Evolutionary conservation across 2,329 filamentous ascomycete species (phyloP).

Genomic region (Paramyrothecium sp.): DNA sequence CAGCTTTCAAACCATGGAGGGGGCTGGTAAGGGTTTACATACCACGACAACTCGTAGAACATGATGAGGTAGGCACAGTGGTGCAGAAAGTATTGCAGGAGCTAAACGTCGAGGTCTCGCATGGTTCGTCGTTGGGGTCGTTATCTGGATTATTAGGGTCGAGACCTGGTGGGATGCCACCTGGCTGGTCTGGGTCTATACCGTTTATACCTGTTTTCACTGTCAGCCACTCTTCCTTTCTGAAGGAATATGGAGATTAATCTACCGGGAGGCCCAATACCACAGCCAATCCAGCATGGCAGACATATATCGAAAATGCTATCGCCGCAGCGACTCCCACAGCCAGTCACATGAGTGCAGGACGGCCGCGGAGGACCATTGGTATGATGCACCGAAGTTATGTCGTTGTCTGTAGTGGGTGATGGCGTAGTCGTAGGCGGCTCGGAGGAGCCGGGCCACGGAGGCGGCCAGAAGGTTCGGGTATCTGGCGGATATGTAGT

Average conservation of each 20-base stretch:
- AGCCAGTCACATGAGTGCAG: background rate
- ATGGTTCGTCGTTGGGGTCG: background rate
- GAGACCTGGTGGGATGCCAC: background rate
- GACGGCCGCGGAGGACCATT: background rate
- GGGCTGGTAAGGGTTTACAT: too few relatives aligned
- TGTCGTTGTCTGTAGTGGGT: background rate
- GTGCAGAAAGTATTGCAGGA: background rate
- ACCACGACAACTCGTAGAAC: slow-evolving; percentile 1
- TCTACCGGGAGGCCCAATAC: too few relatives aligned
- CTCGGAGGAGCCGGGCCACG: background rate
- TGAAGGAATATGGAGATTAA: too few relatives aligned
- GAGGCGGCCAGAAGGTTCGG: background rate
- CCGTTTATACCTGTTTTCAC: too few relatives aligned
- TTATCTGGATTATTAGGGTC: background rate
- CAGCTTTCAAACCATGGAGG: too few relatives aligned
- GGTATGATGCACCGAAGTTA: background rate
- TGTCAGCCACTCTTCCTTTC: background rate
- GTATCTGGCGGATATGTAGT: background rate
- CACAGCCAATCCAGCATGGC: background rate
- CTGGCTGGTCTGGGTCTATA: too few relatives aligned
- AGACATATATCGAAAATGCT: background rate
- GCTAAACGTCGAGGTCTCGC: background rate
- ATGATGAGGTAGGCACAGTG: slow-evolving; percentile 3
- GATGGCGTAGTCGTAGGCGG: too few relatives aligned
- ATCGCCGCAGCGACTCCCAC: background rate